Percentiles rank a stretch among this genome's conserved stretches.
Conservation (phyloP, 768 basidiomycete genomes). For the Mycena sanguinolenta region DNA sequence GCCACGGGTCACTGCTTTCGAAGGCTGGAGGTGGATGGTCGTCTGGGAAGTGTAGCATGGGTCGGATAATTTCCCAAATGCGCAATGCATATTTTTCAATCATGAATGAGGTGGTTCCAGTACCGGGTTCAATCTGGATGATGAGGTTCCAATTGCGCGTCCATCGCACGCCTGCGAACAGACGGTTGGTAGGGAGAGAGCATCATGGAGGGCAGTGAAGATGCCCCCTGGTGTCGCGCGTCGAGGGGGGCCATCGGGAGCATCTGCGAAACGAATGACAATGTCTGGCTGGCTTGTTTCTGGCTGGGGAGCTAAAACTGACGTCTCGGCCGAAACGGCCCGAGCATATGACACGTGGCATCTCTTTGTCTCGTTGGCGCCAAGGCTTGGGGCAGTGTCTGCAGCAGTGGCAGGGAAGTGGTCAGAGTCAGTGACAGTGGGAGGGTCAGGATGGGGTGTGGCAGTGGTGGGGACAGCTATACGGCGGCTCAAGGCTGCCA, state of each 20-base stretch:
- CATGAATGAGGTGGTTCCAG: not conserved
- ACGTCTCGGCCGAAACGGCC: not conserved
- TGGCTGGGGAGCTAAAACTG: not conserved
- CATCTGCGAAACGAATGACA: not conserved
- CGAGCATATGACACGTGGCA: conserved; percentile 5
- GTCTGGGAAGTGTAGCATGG: not conserved
- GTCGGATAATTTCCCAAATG: not conserved
- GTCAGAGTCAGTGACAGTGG: no score
- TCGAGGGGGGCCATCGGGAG: not conserved
- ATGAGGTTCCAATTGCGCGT: conserved; percentile 4
- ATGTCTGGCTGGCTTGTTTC: not conserved
- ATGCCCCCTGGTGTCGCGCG: not conserved
- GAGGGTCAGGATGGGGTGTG: no score
- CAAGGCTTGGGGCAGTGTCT: no score
- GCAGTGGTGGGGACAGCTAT: no score
- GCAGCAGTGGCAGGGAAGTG: no score
- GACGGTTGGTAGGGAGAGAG: not conserved
- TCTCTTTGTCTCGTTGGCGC: conserved; percentile 8
- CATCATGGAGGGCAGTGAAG: not conserved
- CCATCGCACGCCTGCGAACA: not conserved
- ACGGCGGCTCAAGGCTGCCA: not conserved
- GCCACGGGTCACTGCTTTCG: not conserved
- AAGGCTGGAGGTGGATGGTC: not conserved
- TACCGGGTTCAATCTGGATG: not conserved
- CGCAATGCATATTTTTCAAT: not conserved